Evolutionary conservation across 306 rosid genomes (phyloP).

Genomic region (Vigna reflexopilosa): DNA sequence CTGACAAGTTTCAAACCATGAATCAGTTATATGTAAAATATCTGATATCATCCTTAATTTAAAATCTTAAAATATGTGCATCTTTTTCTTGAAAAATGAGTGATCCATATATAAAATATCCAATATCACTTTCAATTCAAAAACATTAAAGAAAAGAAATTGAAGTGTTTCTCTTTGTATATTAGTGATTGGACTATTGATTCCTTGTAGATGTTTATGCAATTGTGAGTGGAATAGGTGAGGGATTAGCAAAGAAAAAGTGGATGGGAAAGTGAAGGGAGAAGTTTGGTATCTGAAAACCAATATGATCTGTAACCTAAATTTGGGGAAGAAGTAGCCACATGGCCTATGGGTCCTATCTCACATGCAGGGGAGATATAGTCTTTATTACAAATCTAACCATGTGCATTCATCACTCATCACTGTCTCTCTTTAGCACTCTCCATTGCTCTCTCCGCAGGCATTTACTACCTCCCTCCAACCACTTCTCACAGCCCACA

Average conservation of each 20-base stretch:
- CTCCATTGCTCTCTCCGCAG: conserved; percentile 46
- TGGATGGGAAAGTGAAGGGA: conserved; percentile 43
- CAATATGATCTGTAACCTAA: conserved; percentile 47
- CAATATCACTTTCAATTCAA: too few species aligned
- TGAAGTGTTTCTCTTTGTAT: too few species aligned
- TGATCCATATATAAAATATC: too few species aligned
- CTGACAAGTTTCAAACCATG: too few species aligned
- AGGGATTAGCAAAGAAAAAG: conserved; percentile 17
- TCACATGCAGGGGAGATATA: conserved; percentile 47
- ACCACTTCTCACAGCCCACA: conserved; percentile 9
- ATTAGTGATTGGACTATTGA: too few species aligned
- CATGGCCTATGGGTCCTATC: conserved; percentile 58
- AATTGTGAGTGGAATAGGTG: not conserved
- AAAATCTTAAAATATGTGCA: too few species aligned
- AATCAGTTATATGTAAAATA: too few species aligned
- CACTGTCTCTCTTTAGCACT: conserved; percentile 39
- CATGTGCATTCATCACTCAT: conserved; percentile 46
- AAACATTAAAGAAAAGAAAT: too few species aligned
- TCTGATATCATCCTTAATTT: too few species aligned
- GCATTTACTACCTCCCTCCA: conserved; percentile 48
- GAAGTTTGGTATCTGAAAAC: conserved; percentile 42
- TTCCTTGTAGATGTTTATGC: not conserved
- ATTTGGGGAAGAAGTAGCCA: conserved; percentile 38
- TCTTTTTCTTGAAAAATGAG: too few species aligned
- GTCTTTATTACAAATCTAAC: conserved; percentile 46